Conservation (phyloP, 2,329 filamentous ascomycete genomes). For the Beauveria brongniartii region DNA sequence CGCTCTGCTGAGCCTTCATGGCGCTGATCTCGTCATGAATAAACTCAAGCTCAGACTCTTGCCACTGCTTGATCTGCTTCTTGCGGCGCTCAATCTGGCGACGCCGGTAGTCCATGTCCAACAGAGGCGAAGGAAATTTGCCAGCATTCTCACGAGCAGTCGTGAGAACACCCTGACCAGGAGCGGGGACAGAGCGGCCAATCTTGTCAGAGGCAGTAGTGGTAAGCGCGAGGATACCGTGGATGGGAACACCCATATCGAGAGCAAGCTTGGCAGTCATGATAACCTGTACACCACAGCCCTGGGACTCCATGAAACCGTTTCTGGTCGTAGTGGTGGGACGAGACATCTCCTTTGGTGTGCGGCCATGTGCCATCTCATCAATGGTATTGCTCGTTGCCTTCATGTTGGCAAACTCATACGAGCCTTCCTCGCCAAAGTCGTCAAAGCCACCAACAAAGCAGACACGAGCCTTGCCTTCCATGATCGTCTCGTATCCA, state of each 20-base stretch:
- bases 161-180: constrained; percentile 92
- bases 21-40: constrained; percentile 87
- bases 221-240: constrained; percentile 87
- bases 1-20: constrained; percentile 69
- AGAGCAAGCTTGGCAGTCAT: constrained; percentile 95
- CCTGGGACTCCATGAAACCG: constrained; percentile 99
- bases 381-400: constrained; percentile 97
- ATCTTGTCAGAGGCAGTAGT: constrained; percentile 99
- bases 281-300: constrained; percentile 95
- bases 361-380: constrained; percentile 90
- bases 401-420: constrained; percentile 99
- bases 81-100: constrained; percentile 90
- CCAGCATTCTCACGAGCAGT: constrained; percentile 84
- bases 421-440: constrained; percentile 97
- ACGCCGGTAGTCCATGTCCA: constrained; percentile 96
- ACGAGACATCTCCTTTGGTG: constrained; percentile 94
- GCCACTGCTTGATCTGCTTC: constrained; percentile 92
- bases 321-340: constrained; percentile 94
- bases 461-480: constrained; percentile 95
- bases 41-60: constrained; percentile 88
- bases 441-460: constrained; percentile 98
- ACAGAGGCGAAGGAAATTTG: constrained; percentile 89
- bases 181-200: constrained; percentile 91
- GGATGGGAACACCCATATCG: constrained; percentile 97
- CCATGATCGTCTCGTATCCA: constrained; percentile 95